These are phyloP conservation scores for Tulasnella sp. DNA, from an alignment of 768 basidiomycete species.

Conservation along the genomic window DNA sequence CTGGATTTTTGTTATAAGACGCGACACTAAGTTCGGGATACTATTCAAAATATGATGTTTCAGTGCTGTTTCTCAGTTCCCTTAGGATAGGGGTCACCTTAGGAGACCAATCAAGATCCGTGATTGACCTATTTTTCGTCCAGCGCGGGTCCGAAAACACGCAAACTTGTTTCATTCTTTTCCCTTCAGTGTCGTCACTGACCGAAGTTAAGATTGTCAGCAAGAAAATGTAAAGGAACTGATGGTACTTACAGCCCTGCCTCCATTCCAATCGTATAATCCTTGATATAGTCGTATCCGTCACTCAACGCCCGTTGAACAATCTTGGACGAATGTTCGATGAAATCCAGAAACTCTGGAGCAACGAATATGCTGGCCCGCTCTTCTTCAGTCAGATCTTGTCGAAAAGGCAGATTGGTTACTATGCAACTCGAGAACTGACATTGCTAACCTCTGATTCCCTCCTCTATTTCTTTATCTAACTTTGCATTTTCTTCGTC, in stretches of 20 bases:
- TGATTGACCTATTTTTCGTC: slow-evolving; percentile 87
- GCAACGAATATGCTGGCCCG: slow-evolving; percentile 66
- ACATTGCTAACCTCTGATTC: slow-evolving; percentile 52
- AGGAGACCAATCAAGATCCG: slow-evolving; percentile 94
- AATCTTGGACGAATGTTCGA: slow-evolving; percentile 89
- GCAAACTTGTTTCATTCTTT: slow-evolving; percentile 84
- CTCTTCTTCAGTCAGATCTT: slow-evolving; percentile 83
- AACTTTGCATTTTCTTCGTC: slow-evolving; percentile 74
- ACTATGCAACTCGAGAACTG: not conserved
- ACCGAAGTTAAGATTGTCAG: not conserved
- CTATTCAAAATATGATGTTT: slow-evolving; percentile 31
- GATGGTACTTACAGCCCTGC: slow-evolving; percentile 52
- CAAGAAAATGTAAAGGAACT: not conserved
- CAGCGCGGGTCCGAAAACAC: slow-evolving; percentile 86
- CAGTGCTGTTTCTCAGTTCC: not conserved
- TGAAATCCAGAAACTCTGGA: slow-evolving; percentile 85
- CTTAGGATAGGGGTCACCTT: slow-evolving; percentile 42
- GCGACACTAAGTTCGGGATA: slow-evolving; percentile 93
- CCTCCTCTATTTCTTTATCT: slow-evolving; percentile 76
- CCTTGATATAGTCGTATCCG: slow-evolving; percentile 90
- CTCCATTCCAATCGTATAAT: slow-evolving; percentile 86
- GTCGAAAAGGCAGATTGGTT: not conserved
- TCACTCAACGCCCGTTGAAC: slow-evolving; percentile 91
- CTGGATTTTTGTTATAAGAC: slow-evolving; percentile 95
- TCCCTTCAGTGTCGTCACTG: slow-evolving; percentile 84